Base-by-base conservation (phyloP, 768 basidiomycete species). In the Candolleomyces efflorescens region DNA sequence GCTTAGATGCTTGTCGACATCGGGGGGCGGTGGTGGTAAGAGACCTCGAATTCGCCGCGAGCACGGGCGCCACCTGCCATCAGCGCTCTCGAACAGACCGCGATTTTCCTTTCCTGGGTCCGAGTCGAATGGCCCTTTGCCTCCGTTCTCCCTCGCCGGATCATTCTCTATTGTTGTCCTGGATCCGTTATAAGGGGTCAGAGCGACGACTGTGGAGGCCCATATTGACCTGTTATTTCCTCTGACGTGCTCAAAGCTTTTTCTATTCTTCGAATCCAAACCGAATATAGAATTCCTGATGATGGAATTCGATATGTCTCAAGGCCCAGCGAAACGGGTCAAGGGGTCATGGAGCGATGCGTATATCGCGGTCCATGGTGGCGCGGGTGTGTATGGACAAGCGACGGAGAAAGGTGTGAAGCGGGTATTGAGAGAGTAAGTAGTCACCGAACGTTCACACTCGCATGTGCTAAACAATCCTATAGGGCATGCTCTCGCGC, bases 351-450 rank as follows among this genome's bases (percentile, higher is more conserved):
- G 46, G 65, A 52, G 62, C 53, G 27, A 43, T 39, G 66, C 69
- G 46, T 81, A 78, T 60, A 70, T 90, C 57, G 83, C 82, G 2
- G 86, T 89, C 11, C 91, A 93, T 62, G 90, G 87, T 11, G 91
- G 91, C 27, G 91, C 91, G 24, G 91, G 90, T 3, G 68, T 74
- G n/a, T 89, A 91, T 62, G 66, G 75, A 6, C 71, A 65, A 47
- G 60, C 67, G 0, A 69, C 74, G 15, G 85, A 89, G 54, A 72
- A 75, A 24, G 73, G 75, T 37, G 73, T 88, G 39, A 87, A 86
- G 60, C 70, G 69, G 12, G 80, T 79, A 3, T 70, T 92, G 64
- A 75, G 78, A 71, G 75, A 71, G 87, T 88, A 64, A 71, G 73
- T 54, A 41, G 15, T 53, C 23, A 3, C 10, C 17, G 1, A 15